Evolutionary conservation across 495 filamentous ascomycete genomes (phyloP).

Genomic region (Saxispiralis lemnorum): DNA sequence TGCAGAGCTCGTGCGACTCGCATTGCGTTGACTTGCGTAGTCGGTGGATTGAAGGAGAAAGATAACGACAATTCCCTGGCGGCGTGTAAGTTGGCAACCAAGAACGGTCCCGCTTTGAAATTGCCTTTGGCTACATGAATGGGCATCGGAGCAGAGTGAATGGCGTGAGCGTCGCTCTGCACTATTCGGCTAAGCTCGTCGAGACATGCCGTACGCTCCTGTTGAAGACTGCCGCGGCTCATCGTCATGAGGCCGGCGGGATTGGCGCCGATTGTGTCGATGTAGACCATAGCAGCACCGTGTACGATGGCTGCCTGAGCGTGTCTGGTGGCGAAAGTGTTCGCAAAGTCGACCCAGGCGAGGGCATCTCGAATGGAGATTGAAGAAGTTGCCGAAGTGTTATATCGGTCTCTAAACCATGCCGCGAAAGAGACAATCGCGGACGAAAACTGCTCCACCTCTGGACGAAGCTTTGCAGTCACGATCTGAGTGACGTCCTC

Average conservation of each 20-base stretch:
- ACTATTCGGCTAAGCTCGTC: conserved; percentile 52
- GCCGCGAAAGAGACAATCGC: conserved; percentile 71
- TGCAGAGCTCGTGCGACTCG: conserved; percentile 80
- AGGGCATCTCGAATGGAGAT: conserved; percentile 83
- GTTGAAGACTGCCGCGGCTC: conserved; percentile 35
- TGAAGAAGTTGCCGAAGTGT: conserved; percentile 48
- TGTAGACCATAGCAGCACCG: conserved; percentile 86
- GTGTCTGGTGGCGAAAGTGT: conserved; percentile 37
- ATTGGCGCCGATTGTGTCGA: conserved; percentile 87
- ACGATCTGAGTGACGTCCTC: conserved; percentile 83
- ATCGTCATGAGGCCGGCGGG: conserved; percentile 67
- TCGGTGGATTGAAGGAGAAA: conserved; percentile 73
- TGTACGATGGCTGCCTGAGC: conserved; percentile 48
- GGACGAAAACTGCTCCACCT: conserved; percentile 33
- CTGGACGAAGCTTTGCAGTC: conserved; percentile 43
- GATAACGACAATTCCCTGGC: conserved; percentile 33
- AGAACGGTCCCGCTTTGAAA: conserved; percentile 56
- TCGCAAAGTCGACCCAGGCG: conserved; percentile 87
- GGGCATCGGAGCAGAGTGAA: conserved; percentile 41
- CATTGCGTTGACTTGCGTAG: conserved; percentile 76
- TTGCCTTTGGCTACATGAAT: conserved; percentile 31
- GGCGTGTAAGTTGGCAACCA: conserved; percentile 34
- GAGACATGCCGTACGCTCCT: conserved; percentile 54
- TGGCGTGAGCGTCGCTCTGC: conserved; percentile 36
- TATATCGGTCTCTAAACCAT: conserved; percentile 74